Percentiles rank a stretch among this genome's conserved stretches.
phyloP scores from a whole-genome alignment of 2,329 filamentous ascomycete genomes.

The Colletotrichum shisoi region DNA sequence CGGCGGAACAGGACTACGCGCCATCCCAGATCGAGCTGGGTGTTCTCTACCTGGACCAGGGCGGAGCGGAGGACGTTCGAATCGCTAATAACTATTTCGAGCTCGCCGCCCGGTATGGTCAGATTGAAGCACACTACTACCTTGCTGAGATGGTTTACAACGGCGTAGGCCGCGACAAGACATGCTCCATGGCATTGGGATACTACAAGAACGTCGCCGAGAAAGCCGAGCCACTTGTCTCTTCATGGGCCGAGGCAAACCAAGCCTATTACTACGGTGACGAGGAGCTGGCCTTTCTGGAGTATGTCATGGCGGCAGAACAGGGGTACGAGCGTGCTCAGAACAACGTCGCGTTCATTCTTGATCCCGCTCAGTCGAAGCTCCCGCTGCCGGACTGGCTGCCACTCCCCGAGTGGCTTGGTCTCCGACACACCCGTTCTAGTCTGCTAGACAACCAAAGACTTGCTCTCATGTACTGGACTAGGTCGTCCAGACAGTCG shows the following conservation, averaged over 20 bases:
- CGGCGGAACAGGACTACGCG: conserved; percentile 82
- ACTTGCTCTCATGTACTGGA: conserved; percentile 91
- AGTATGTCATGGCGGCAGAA: conserved; percentile 87
- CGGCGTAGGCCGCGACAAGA: conserved; percentile 80
- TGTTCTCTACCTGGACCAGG: conserved; percentile 85
- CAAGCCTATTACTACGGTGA: conserved; percentile 81
- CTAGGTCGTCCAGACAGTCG: conserved; percentile 87
- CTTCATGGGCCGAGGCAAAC: conserved; percentile 84
- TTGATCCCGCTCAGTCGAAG: conserved; percentile 75
- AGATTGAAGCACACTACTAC: conserved; percentile 91
- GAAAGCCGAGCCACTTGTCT: conserved; percentile 74
- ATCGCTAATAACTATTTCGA: conserved; percentile 88
- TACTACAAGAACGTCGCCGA: conserved; percentile 86
- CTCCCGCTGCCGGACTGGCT: conserved; percentile 59
- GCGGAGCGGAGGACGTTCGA: conserved; percentile 71
- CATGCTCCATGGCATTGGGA: conserved; percentile 76
- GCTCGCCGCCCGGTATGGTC: conserved; percentile 79
- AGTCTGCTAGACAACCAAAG: conserved; percentile 60
- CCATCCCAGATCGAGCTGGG: conserved; percentile 85
- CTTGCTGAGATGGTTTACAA: conserved; percentile 85
- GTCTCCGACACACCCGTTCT: conserved; percentile 27
- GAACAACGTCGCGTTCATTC: conserved; percentile 85
- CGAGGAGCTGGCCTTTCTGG: conserved; percentile 78
- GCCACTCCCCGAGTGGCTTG: conserved; percentile 38
- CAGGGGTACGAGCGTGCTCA: conserved; percentile 91